Evolutionary conservation across 306 rosid species (phyloP), one percentile per base, ranked within the genome.

Genomic region (Prinsepia uniflora): DNA sequence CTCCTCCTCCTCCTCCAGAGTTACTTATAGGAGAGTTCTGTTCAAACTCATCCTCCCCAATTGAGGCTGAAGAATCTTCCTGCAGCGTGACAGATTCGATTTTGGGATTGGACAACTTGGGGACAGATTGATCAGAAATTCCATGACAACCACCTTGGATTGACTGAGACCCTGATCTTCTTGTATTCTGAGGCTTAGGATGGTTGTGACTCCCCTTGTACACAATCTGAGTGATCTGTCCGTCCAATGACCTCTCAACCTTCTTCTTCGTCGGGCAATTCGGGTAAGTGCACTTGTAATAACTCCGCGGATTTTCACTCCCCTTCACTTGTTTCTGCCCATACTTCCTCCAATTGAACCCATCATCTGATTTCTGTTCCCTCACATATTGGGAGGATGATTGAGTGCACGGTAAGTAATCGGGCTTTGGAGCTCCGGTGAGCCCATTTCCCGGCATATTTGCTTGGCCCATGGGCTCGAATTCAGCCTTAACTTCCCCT

Each of bases 241-340:
- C 99, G 41, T 94, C 97, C 75, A 84, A 73, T 48, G 89, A 85
- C 55, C 82, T 91, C 79, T 91, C 97, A 6, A 94, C 99, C 80
- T 94, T 94, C 81, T 94, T 94, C 84, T 86, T 94, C 76, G 88
- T 86, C 1, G 89, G 81, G 71, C 99, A 94, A 75, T 5, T 85
- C 2, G 83, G 84, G 71, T 67, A 78, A 0, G 99, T 87, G 70
- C 99, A 94, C 80, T 91, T 91, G 83, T 89, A 94, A 75, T 94
- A 94, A 71, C 99, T 89, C 0, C 99, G 80, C 0, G 99, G 96
- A 74, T 94, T 94, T 65, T 91, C 99, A 50, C 97, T 91, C 15
- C 97, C 99, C 77, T 94, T 94, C 71, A 94, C 97, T 67, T 87
- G 92, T 72, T 94, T 94, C 76, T 94, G 99, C 47, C 99, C 99